Percentiles rank a stretch among this genome's conserved stretches.
Evolutionary conservation across 1,284 basidiomycete species (phyloP).

Genomic region (Phaffia rhodozyma): DNA sequence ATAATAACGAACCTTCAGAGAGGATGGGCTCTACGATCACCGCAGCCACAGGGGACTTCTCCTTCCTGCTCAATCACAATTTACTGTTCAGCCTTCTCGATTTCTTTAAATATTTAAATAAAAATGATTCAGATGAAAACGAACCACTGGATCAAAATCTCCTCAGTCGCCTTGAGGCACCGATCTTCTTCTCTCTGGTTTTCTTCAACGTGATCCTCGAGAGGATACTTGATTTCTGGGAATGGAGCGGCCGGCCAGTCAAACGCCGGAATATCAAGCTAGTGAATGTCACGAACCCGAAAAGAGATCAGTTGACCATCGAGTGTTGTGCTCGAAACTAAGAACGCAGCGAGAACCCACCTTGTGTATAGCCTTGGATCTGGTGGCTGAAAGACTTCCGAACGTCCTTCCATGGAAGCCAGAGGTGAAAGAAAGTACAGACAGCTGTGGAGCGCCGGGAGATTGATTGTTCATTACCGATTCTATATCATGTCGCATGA

Average conservation of each 20-base stretch:
- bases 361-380: conserved; percentile 43
- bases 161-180: conserved; percentile 33
- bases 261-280: conserved; percentile 45
- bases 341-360: conserved; percentile 16
- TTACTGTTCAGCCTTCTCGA: no score
- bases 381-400: conserved; percentile 41
- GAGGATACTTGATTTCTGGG: conserved; percentile 43
- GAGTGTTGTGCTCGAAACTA: not conserved
- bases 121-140: no score
- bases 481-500: conserved; percentile 12
- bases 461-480: conserved; percentile 43
- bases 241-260: conserved; percentile 44
- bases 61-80: conserved; percentile 27
- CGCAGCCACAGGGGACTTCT: conserved; percentile 40
- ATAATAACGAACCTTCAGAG: conserved; percentile 31
- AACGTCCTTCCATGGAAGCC: conserved; percentile 43
- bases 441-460: conserved; percentile 41
- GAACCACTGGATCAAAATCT: conserved; percentile 26
- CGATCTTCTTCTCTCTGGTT: conserved; percentile 37
- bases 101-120: no score
- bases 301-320: not conserved
- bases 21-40: conserved; percentile 46
- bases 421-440: conserved; percentile 42
- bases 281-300: not conserved
- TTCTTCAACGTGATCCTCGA: conserved; percentile 35